Evolutionary conservation across 768 basidiomycete species (phyloP), one percentile per base, ranked within the genome.

Genomic region (Gymnopilus dilepis): DNA sequence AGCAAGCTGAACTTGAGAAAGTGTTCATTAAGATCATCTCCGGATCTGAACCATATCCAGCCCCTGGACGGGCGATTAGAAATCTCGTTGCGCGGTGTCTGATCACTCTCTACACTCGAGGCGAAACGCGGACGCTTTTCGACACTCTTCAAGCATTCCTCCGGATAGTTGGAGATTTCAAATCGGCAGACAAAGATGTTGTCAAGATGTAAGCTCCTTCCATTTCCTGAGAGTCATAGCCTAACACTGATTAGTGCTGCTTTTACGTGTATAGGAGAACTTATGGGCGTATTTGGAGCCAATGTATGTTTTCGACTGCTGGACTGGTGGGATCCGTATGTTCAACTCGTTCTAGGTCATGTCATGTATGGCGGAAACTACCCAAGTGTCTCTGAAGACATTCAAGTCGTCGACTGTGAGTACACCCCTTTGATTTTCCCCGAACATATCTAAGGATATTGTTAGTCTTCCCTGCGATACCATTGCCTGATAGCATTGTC

Each of bases 311-410:
- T 13, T 6, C 24, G 28, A n/a, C 47, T 40, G 21, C 12, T 4
- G 12, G 40, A 47, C 17, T 28, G 17, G 47, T 55, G 42, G 50
- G 8, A 19, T 24, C 61, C 42, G 38, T 17, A 31, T n/a, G 12
- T 24, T 22, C 50, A 21, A 61, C n/a, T 3, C 17, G 22, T 41
- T 62, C 15, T 51, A 99, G 94, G 88, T 95, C 72, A 97, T 98
- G 95, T 97, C 95, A 0, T 91, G 95, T 67, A 90, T 96, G 87
- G 84, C 89, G 28, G 97, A 99, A 71, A 91, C 96, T 33, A 77
- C 86, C 19, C 77, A 81, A 1, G 78, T 86, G 0, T 80, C 88
- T 0, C 73, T 92, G 42, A 94, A 88, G 72, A 84, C 89, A 0
- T 82, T 84, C 66, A 90, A 85, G 62, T 86, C 89, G 8, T 94